A percentile compares a stretch with the other conserved stretches of the same genome.
Conservation (phyloP, 192 early-diverging fungal species). For the Backusella australiensis region DNA sequence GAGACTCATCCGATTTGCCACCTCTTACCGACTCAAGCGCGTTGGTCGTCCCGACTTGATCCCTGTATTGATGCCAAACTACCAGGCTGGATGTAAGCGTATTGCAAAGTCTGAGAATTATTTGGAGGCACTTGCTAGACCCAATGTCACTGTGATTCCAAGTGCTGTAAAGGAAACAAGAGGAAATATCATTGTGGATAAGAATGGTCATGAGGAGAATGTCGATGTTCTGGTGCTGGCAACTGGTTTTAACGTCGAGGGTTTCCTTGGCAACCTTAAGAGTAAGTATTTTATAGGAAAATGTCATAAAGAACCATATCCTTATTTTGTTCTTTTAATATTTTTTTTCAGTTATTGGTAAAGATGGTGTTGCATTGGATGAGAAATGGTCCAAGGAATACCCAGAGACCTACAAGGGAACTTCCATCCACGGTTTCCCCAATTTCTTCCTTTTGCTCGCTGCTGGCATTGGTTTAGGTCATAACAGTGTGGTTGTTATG, state of each 20-base stretch:
- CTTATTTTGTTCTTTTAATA: not conserved
- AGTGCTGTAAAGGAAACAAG: constrained; percentile 27
- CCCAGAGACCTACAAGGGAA: constrained; percentile 36
- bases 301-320: not conserved
- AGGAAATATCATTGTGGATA: constrained; percentile 33
- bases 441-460: constrained; percentile 58
- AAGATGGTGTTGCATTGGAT: constrained; percentile 17
- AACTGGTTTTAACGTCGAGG: constrained; percentile 41
- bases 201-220: constrained; percentile 29
- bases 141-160: constrained; percentile 37
- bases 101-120: constrained; percentile 35
- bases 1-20: constrained; percentile 33
- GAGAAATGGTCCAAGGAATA: constrained; percentile 15
- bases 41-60: constrained; percentile 27
- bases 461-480: constrained; percentile 51
- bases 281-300: constrained; percentile 7
- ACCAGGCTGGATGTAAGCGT: constrained; percentile 40
- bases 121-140: constrained; percentile 15
- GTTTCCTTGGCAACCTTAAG: constrained; percentile 27
- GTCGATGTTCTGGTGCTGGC: constrained; percentile 45
- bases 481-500: constrained; percentile 39
- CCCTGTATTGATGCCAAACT: constrained; percentile 36
- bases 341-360: constrained; percentile 19
- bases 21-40: constrained; percentile 12
- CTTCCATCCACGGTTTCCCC: constrained; percentile 45